Evolutionary conservation across 306 rosid species (phyloP), one percentile per base, ranked within the genome.

Genomic region (Lathyrus tuberosus): DNA sequence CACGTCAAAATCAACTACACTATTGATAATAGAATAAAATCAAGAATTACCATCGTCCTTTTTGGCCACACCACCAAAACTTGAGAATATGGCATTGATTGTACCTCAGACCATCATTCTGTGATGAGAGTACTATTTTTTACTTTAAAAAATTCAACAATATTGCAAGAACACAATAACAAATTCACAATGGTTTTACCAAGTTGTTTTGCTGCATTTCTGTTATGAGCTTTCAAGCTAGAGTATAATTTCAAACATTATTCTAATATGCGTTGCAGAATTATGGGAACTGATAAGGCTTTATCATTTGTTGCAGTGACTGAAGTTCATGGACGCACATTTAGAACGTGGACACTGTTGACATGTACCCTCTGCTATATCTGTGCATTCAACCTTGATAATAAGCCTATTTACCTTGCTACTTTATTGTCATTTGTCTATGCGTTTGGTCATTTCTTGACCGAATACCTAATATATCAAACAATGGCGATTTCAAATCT

Each of bases 321-420:
- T 66, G 99, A 94, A 82, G 87, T 87, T 87, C 99, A 94, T 77
- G 99, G 99, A 62, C 89, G 96, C 67, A 91, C 99, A 69, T 91
- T 94, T 80, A 96, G 97, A 60, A 82, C 87, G 28, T 94, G 99
- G 99, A 87, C 97, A 6, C 86, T 94, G 62, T 74, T 91, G 73
- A 91, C 97, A 66, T 91, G 97, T 87, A 94, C 97, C 12, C 99
- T 94, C 53, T 94, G 97, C 86, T 91, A 83, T 74, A 83, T 94
- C 17, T 88, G 95, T 56, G 97, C 97, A 56, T 86, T 94, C 79
- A 91, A 94, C 80, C 99, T 94, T 69, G 95, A 94, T 9, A 91
- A 91, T 74, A 94, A 78, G 78, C 96, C 96, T 48, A 85, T 94
- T 20, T 94, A 94, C 81, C 68, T 83, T 66, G 92, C 91, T 57